Evolutionary conservation across 768 basidiomycete species (phyloP).

Genomic region (Termitomyces sp.): DNA sequence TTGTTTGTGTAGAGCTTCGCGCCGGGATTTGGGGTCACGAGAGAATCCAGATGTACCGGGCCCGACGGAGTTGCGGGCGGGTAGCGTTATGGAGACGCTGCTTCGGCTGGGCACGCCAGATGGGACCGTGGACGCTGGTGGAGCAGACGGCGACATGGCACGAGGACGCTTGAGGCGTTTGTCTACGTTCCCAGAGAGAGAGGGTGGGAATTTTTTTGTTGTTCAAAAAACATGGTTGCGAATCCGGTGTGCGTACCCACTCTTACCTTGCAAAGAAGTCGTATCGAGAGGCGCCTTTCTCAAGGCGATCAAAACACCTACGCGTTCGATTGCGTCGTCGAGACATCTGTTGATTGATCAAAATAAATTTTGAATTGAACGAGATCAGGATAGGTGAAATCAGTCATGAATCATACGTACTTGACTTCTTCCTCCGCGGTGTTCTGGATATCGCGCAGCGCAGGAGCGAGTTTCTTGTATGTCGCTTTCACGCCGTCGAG

Average conservation of each 20-base stretch:
- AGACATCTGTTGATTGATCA: conserved; percentile 49
- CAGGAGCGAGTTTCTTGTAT: conserved; percentile 55
- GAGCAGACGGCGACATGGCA: conserved; percentile 59
- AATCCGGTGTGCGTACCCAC: neutral
- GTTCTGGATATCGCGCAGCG: conserved; percentile 56
- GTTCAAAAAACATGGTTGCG: too few relatives aligned
- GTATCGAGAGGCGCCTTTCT: conserved; percentile 60
- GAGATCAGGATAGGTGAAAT: neutral
- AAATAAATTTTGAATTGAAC: neutral
- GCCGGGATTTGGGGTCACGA: conserved; percentile 62
- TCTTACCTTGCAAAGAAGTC: conserved; percentile 45
- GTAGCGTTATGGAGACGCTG: conserved; percentile 50
- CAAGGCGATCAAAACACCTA: conserved; percentile 65
- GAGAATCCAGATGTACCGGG: conserved; percentile 44
- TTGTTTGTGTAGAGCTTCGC: conserved; percentile 55
- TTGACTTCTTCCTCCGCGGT: conserved; percentile 57
- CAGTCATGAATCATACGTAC: conserved; percentile 30
- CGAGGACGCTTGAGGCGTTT: conserved; percentile 77
- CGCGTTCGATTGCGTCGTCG: conserved; percentile 62
- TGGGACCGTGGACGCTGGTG: conserved; percentile 36
- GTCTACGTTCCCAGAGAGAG: conserved; percentile 28
- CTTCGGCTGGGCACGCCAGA: conserved; percentile 29
- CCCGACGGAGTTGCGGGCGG: conserved; percentile 53
- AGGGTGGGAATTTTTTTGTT: neutral
- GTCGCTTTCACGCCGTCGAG: conserved; percentile 56